Evolutionary conservation across 495 filamentous ascomycete genomes (phyloP).

Genomic region (Penicillium roqueforti): DNA sequence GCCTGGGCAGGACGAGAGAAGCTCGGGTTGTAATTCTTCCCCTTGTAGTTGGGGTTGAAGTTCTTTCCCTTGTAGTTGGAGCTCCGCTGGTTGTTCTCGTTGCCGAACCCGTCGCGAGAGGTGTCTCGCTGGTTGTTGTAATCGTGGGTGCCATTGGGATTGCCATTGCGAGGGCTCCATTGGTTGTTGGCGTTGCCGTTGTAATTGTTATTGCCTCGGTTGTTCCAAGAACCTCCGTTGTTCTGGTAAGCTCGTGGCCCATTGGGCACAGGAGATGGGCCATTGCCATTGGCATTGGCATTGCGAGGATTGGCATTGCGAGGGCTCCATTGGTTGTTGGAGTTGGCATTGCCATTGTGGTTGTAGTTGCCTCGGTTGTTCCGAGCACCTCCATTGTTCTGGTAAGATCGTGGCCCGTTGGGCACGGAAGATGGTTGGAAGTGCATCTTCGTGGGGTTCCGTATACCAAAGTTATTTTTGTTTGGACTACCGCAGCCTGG

Average conservation of each 20-base stretch:
- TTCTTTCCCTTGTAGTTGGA: constrained; percentile 1
- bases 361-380: background rate
- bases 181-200: background rate
- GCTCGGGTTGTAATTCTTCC: background rate
- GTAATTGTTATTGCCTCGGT: background rate
- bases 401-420: background rate
- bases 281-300: no score
- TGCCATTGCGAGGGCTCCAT: background rate
- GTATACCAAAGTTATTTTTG: background rate
- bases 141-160: background rate
- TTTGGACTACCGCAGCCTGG: background rate
- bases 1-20: background rate
- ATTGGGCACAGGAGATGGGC: background rate
- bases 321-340: background rate
- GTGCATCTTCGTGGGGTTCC: background rate
- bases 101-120: no score
- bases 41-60: background rate
- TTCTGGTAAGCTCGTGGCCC: background rate
- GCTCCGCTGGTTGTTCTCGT: background rate
- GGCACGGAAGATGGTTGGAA: background rate
- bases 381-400: background rate
- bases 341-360: background rate
- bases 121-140: background rate
- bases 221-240: background rate
- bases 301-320: background rate